Percentiles rank a stretch among this genome's conserved stretches.
Evolutionary conservation across 352 stramenopile species (phyloP).

Genomic region (Phytophthora megakarya): DNA sequence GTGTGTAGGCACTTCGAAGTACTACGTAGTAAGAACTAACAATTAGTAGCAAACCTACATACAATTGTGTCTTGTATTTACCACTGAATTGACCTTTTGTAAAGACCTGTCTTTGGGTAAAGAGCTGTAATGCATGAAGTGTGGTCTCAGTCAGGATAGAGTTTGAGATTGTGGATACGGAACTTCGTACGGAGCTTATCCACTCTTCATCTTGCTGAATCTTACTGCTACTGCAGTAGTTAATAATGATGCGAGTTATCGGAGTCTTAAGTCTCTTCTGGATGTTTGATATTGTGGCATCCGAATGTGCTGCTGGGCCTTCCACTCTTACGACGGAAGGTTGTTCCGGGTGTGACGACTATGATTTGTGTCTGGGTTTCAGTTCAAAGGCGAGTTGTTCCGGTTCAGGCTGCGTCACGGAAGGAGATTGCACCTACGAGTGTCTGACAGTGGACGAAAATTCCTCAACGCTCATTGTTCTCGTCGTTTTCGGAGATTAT

Average conservation of each 20-base stretch:
- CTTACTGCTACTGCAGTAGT: too few species aligned
- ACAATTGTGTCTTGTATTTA: background rate
- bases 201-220: background rate
- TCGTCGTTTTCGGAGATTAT: slow-evolving; percentile 38
- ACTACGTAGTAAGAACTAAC: slow-evolving; percentile 8
- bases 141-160: background rate
- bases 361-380: slow-evolving; percentile 34
- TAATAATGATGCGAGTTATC: background rate
- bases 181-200: background rate
- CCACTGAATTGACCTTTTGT: background rate
- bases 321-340: slow-evolving; percentile 35
- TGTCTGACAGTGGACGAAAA: slow-evolving; percentile 27
- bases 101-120: background rate
- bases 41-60: slow-evolving; percentile 1
- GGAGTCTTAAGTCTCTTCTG: background rate
- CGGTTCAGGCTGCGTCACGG: slow-evolving; percentile 25
- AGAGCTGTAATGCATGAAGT: background rate
- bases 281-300: background rate
- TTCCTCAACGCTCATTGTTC: slow-evolving; percentile 20
- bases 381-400: slow-evolving; percentile 19
- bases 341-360: slow-evolving; percentile 28
- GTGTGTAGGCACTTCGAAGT: too few species aligned
- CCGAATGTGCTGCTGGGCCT: background rate
- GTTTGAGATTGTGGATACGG: background rate
- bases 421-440: slow-evolving; percentile 29